phyloP scores from a whole-genome alignment of 495 filamentous ascomycete species.

The Penicillium flavigenum region DNA sequence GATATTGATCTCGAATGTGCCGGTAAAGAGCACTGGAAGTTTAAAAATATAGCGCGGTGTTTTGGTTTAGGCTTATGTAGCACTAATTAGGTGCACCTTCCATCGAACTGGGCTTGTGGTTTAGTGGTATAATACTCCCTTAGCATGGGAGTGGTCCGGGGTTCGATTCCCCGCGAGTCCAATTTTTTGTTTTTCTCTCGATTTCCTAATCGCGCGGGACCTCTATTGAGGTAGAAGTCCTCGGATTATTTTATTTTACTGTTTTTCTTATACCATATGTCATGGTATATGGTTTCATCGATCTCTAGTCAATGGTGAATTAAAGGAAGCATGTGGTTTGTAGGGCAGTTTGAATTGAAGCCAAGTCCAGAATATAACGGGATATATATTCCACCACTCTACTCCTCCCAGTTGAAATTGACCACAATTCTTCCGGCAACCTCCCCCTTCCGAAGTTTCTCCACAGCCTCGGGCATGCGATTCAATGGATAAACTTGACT shows the following conservation, averaged over 20 bases:
- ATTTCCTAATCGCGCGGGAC: too few species aligned
- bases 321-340: neutral
- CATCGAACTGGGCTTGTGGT: conserved; percentile 40
- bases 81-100: neutral
- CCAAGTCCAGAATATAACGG: neutral
- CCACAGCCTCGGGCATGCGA: conserved; percentile 39
- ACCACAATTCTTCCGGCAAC: conserved; percentile 52
- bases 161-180: conserved; percentile 58
- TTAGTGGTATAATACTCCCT: conserved; percentile 49
- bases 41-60: too few species aligned
- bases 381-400: neutral
- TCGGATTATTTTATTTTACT: too few species aligned
- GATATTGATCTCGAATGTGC: too few species aligned
- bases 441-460: conserved; percentile 40
- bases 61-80: too few species aligned
- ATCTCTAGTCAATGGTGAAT: neutral
- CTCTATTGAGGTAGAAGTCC: too few species aligned
- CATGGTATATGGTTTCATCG: too few species aligned
- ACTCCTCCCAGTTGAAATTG: conserved; percentile 45
- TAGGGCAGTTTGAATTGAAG: neutral
- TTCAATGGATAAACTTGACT: conserved; percentile 43
- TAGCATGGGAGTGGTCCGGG: conserved; percentile 56
- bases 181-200: conserved; percentile 29
- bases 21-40: too few species aligned
- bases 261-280: too few species aligned